A percentile compares a stretch with the other conserved stretches of the same genome.
Evolutionary conservation across 331 rosid species (phyloP).

Genomic region (Ulmus americana): DNA sequence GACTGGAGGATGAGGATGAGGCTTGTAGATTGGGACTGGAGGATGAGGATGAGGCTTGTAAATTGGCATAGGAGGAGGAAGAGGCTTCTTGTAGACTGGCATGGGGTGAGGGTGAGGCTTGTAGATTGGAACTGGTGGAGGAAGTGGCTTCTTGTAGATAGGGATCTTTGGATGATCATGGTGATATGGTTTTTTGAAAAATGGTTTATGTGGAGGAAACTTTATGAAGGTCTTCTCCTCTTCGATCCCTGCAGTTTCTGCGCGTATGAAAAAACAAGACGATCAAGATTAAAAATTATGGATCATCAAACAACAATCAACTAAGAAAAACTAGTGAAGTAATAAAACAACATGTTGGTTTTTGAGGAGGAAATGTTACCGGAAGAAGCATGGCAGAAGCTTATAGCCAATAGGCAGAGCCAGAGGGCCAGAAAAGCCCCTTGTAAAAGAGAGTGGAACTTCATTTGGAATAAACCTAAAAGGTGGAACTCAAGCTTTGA

Average conservation of each 20-base stretch:
- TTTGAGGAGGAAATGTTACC: not conserved
- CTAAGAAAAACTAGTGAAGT: not conserved
- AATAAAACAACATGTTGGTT: not conserved
- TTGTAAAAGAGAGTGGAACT: slow-evolving; percentile 1
- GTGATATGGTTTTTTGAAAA: not conserved
- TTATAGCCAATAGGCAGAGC: slow-evolving; percentile 7
- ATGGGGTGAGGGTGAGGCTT: not conserved
- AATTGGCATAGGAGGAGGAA: not conserved
- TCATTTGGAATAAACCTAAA: slow-evolving; percentile 4
- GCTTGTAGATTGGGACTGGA: not conserved
- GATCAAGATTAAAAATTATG: not conserved
- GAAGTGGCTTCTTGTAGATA: slow-evolving; percentile 1
- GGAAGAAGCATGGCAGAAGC: slow-evolving; percentile 17
- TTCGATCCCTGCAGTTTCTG: slow-evolving; percentile 1
- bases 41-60: not conserved
- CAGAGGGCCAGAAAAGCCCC: slow-evolving; percentile 9
- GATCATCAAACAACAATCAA: not conserved
- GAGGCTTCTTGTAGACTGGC: not conserved
- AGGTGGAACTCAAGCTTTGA: not conserved
- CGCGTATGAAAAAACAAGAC: not conserved
- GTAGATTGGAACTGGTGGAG: not conserved
- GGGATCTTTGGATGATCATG: not conserved
- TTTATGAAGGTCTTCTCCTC: slow-evolving; percentile 4
- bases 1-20: not conserved
- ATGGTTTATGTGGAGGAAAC: not conserved